Evolutionary conservation across 257 asterid species (phyloP).

Genomic region (Nicotiana sylvestris): DNA sequence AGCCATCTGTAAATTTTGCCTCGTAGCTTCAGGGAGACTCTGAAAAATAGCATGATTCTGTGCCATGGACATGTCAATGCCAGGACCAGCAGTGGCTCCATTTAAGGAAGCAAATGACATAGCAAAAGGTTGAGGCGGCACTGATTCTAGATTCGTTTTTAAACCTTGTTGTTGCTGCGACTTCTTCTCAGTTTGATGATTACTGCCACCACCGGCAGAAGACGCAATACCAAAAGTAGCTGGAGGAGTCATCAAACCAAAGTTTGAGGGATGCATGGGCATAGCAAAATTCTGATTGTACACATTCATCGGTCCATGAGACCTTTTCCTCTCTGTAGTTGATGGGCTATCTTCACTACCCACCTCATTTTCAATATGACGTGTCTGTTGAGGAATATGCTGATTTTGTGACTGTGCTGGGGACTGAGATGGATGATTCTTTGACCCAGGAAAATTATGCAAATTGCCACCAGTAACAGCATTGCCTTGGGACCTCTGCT

Average conservation of each 20-base stretch:
- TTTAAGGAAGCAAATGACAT: slow-evolving; percentile 75
- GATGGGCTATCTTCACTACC: slow-evolving; percentile 64
- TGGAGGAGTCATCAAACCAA: slow-evolving; percentile 58
- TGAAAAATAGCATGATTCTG: slow-evolving; percentile 75
- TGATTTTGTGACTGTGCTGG: slow-evolving; percentile 43
- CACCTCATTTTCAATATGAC: slow-evolving; percentile 51
- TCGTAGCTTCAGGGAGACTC: slow-evolving; percentile 53
- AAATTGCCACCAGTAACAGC: slow-evolving; percentile 28
- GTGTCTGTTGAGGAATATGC: slow-evolving; percentile 34
- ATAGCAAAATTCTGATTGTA: slow-evolving; percentile 61
- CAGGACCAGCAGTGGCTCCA: slow-evolving; percentile 45
- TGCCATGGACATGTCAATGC: slow-evolving; percentile 58
- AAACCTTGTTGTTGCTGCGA: slow-evolving; percentile 42
- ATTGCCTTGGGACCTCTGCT: slow-evolving; percentile 45
- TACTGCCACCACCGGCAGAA: slow-evolving; percentile 23
- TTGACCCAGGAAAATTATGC: slow-evolving; percentile 49
- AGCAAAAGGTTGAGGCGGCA: slow-evolving; percentile 65
- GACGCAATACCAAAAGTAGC: slow-evolving; percentile 35
- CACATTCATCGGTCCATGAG: slow-evolving; percentile 49
- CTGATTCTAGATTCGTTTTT: slow-evolving; percentile 49
- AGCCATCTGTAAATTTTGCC: slow-evolving; percentile 68
- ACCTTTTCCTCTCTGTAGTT: slow-evolving; percentile 47
- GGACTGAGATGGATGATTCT: slow-evolving; percentile 46
- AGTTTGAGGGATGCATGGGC: slow-evolving; percentile 72
- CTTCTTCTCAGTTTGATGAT: slow-evolving; percentile 56